Percentiles rank a stretch among this genome's conserved stretches.
phyloP scores from a whole-genome alignment of 495 filamentous ascomycete species.

The Penicillium lividum region DNA sequence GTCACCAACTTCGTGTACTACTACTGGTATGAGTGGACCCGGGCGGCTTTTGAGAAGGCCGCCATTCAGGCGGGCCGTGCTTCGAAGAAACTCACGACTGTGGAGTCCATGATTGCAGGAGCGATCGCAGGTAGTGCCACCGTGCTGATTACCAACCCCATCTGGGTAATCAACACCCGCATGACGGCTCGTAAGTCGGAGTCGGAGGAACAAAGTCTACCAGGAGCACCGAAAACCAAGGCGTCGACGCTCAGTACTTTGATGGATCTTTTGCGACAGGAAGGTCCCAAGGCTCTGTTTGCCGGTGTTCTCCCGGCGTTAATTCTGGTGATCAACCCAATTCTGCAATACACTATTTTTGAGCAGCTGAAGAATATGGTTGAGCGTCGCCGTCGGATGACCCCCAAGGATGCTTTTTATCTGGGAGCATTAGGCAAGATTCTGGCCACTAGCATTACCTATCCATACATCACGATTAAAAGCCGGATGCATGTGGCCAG shows the following conservation, averaged over 20 bases:
- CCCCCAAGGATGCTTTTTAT: constrained; percentile 83
- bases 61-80: constrained; percentile 72
- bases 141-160: constrained; percentile 93
- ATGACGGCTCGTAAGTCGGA: constrained; percentile 85
- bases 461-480: constrained; percentile 98
- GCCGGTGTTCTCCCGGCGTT: constrained; percentile 90
- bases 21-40: constrained; percentile 99
- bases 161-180: constrained; percentile 98
- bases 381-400: constrained; percentile 68
- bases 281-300: constrained; percentile 83
- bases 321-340: constrained; percentile 94
- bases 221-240: constrained; percentile 50
- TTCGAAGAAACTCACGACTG: constrained; percentile 79
- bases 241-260: constrained; percentile 79
- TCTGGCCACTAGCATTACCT: constrained; percentile 88
- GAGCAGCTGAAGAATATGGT: constrained; percentile 88
- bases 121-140: constrained; percentile 94
- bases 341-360: constrained; percentile 97
- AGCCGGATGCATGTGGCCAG: constrained; percentile 91
- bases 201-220: constrained; percentile 53
- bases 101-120: constrained; percentile 91
- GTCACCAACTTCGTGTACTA: constrained; percentile 99
- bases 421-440: constrained; percentile 93
- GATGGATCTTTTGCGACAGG: constrained; percentile 69
- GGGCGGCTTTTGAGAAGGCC: constrained; percentile 82